Conservation (phyloP, 75 land plant genomes). For the Selaginella moellendorffii region DNA sequence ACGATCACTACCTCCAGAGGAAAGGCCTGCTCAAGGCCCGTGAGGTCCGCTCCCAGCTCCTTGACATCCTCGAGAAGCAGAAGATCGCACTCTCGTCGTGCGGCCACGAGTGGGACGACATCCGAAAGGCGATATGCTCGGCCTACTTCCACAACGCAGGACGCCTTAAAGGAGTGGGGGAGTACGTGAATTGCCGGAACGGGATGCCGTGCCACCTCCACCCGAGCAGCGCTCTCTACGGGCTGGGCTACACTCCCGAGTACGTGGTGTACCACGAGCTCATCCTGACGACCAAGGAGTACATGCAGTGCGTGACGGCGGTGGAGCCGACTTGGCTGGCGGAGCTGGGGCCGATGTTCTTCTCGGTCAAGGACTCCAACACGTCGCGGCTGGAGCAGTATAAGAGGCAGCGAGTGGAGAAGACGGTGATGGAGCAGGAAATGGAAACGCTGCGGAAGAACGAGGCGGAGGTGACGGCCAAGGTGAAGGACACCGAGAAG, state of each 20-base stretch:
- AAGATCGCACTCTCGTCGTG: constrained; percentile 71
- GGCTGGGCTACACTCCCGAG: constrained; percentile 90
- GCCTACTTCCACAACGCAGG: constrained; percentile 96
- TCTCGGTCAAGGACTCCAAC: constrained; percentile 83
- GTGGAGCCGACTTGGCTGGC: constrained; percentile 98
- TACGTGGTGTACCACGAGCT: constrained; percentile 91
- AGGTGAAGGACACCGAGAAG: constrained; percentile 36
- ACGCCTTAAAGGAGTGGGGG: constrained; percentile 84
- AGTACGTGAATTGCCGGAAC: constrained; percentile 80
- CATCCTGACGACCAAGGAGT: constrained; percentile 81
- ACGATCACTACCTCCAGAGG: constrained; percentile 82
- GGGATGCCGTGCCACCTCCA: constrained; percentile 99
- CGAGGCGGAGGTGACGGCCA: constrained; percentile 39
- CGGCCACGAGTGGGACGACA: constrained; percentile 75
- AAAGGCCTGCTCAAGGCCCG: constrained; percentile 84
- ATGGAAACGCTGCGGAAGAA: constrained; percentile 78
- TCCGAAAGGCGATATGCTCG: constrained; percentile 84
- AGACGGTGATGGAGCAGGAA: constrained; percentile 91
- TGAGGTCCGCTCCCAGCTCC: constrained; percentile 85
- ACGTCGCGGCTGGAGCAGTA: constrained; percentile 84
- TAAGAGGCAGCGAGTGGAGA: constrained; percentile 79
- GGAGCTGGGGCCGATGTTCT: constrained; percentile 96
- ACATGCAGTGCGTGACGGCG: constrained; percentile 96
- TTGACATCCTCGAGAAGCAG: constrained; percentile 74
- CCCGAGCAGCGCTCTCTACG: constrained; percentile 93